Conservation (phyloP, 495 filamentous ascomycete genomes). For the Tuber calosporum region DNA sequence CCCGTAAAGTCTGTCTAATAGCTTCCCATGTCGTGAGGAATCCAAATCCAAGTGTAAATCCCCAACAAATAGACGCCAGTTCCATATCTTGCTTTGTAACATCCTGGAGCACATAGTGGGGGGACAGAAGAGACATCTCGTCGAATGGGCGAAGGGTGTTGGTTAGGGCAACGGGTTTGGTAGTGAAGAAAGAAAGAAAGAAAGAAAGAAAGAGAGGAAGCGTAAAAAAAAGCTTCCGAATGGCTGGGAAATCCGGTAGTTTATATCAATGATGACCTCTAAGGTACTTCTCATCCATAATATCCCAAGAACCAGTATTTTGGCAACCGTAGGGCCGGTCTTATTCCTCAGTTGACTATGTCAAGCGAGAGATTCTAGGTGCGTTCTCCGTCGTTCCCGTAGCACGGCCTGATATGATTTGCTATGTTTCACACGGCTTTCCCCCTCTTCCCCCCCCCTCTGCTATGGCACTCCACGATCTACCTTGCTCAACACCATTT, state of each 20-base stretch:
- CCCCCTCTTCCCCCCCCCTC: not conserved
- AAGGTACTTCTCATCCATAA: not conserved
- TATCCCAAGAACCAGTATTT: not conserved
- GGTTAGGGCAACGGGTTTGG: not conserved
- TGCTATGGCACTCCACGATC: not conserved
- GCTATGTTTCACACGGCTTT: slow-evolving; percentile 4
- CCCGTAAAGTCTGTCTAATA: slow-evolving; percentile 40
- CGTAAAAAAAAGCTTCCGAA: not conserved
- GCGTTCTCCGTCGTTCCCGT: not conserved
- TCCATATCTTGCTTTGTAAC: slow-evolving; percentile 40
- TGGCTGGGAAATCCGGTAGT: not conserved
- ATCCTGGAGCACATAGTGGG: slow-evolving; percentile 13
- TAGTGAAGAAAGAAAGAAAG: not conserved
- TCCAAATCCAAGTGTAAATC: slow-evolving; percentile 46
- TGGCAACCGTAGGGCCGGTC: not conserved
- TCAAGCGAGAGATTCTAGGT: not conserved
- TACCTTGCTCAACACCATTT: not conserved
- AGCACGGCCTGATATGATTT: not conserved
- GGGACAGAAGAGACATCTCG: slow-evolving; percentile 22
- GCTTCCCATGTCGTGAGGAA: slow-evolving; percentile 46
- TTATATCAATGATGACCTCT: not conserved
- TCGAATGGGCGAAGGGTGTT: not conserved
- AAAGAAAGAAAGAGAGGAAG: not conserved
- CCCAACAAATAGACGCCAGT: slow-evolving; percentile 43
- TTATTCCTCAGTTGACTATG: not conserved